phyloP scores from a whole-genome alignment of 2,329 filamentous ascomycete species.

The Dryadomyces sulphureus region DNA sequence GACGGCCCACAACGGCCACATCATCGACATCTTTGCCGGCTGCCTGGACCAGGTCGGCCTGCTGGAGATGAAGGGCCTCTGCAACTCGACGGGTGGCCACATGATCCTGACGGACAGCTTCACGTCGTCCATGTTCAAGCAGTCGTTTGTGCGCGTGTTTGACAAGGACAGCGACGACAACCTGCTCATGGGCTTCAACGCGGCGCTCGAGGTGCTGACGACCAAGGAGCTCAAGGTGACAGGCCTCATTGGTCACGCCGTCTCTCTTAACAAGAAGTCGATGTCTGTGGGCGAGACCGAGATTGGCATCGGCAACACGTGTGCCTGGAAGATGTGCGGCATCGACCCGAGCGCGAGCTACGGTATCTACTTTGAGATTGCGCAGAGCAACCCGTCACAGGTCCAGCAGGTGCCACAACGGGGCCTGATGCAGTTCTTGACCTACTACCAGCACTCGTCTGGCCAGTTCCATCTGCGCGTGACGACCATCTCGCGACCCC shows the following conservation, averaged over 20 bases:
- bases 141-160: constrained; percentile 93
- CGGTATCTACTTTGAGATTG: constrained; percentile 95
- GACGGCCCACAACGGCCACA: constrained; percentile 89
- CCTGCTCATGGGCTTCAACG: constrained; percentile 95
- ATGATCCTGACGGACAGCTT: constrained; percentile 99
- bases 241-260: constrained; percentile 87
- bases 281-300: constrained; percentile 94
- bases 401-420: constrained; percentile 69
- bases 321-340: constrained; percentile 99
- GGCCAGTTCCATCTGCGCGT: constrained; percentile 93
- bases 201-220: constrained; percentile 84
- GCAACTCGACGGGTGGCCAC: constrained; percentile 91
- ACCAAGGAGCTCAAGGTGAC: constrained; percentile 98
- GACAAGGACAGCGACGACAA: constrained; percentile 95
- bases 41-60: constrained; percentile 95
- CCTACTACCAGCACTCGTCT: constrained; percentile 95
- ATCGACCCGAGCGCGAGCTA: constrained; percentile 92
- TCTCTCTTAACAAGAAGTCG: constrained; percentile 97
- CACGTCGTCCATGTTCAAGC: constrained; percentile 98
- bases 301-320: constrained; percentile 95
- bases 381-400: constrained; percentile 77
- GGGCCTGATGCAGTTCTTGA: constrained; percentile 95
- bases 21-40: constrained; percentile 94
- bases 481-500: constrained; percentile 79
- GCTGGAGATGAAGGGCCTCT: constrained; percentile 93